Evolutionary conservation across 1,284 basidiomycete species (phyloP), one percentile per base, ranked within the genome.

Genomic region (Sparassis latifolia): DNA sequence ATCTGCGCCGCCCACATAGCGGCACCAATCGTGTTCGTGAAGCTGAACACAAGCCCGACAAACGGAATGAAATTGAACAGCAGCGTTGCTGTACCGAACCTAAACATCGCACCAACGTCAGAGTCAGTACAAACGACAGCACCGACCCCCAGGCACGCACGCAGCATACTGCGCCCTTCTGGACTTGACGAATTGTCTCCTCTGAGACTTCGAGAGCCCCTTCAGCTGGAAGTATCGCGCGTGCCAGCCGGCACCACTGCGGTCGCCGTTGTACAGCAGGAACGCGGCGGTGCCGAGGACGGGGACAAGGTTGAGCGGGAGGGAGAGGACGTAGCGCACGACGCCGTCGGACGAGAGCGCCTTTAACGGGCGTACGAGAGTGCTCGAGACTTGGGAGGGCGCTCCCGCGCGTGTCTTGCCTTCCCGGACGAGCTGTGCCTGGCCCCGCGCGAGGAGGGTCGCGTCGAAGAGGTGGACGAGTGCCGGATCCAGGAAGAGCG

Each of bases 161-260:
- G 70, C 74, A 38, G 72, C 73, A 54, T 77, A 75, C 45, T 69
- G 69, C 1, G 72, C 69, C 52, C 58, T 59, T 41, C 70, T 72
- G 56, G 64, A 72, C 61, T 75, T 72, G 6, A 84, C 75, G 62
- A 84, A 84, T 1, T 72, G 69, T 3, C 76, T 70, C 27, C 76
- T 68, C 42, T 76, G 71, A 42, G 65, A 53, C 32, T 69, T 62
- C 52, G 77, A 69, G 49, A 77, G 73, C 5, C 75, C 74, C 65
- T 86, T 87, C 49, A 87, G 72, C 64, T 84, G 78, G 68, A 86
- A 88, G 64, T 86, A 88, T 35, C 84, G 76, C 3, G 74, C 63
- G 63, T 87, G 85, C 66, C 77, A 83, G 4, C 72, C 66, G 0
- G 81, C 84, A 10, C 84, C 84, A 12, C 58, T 52, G 37, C 54